These are phyloP conservation scores for Chalciporus piperatoides DNA, from an alignment of 1,284 basidiomycete genomes.

Conservation along the genomic window DNA sequence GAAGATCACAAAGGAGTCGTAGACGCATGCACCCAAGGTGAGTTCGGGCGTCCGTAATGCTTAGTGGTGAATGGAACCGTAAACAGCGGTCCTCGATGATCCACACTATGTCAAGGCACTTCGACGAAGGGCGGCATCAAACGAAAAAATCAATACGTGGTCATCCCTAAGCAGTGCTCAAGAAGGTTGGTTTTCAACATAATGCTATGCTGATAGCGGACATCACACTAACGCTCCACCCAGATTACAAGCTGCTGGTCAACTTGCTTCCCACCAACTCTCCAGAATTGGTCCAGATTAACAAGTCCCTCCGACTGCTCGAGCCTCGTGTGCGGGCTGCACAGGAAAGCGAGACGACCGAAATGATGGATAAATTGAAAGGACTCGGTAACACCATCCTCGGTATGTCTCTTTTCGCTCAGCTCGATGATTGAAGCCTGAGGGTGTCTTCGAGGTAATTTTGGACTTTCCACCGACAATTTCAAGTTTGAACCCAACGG, in stretches of 20 bases:
- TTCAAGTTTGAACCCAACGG: conserved; percentile 94
- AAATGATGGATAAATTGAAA: conserved; percentile 93
- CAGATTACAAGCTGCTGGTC: conserved; percentile 77
- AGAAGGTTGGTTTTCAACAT: conserved; percentile 56
- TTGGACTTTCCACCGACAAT: conserved; percentile 87
- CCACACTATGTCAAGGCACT: conserved; percentile 85
- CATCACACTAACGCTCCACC: conserved; percentile 3
- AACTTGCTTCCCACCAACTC: conserved; percentile 58
- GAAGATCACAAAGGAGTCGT: conserved; percentile 73
- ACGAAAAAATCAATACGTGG: conserved; percentile 81
- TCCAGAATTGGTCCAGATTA: conserved; percentile 47
- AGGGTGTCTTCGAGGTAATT: conserved; percentile 53
- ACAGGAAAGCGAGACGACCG: conserved; percentile 85
- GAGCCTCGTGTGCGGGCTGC: conserved; percentile 69
- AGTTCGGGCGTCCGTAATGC: conserved; percentile 5
- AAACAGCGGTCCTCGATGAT: conserved; percentile 78
- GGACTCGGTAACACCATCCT: conserved; percentile 88
- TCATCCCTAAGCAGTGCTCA: conserved; percentile 76
- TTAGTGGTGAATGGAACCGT: conserved; percentile 3
- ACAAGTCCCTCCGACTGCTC: conserved; percentile 49
- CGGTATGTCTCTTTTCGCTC: conserved; percentile 46
- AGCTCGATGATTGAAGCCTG: background rate
- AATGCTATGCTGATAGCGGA: background rate
- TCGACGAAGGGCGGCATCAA: conserved; percentile 81
- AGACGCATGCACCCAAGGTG: conserved; percentile 73